Conservation (phyloP, 768 basidiomycete genomes). For the Tylopilus balloui region DNA sequence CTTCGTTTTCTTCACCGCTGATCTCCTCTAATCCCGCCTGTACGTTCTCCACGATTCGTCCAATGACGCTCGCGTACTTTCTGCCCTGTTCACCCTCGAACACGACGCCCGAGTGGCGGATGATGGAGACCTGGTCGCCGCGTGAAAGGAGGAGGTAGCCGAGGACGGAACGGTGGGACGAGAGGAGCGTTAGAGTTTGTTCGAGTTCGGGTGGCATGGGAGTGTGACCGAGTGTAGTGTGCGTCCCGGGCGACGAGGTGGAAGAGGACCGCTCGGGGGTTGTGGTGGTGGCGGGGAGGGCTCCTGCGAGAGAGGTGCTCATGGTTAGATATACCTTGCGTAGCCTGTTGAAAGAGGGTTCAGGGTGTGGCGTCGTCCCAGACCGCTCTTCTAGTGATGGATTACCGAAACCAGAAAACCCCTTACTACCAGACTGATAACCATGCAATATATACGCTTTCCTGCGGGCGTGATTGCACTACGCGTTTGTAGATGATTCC, state of each 20-base stretch:
- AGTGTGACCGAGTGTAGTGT: slow-evolving; percentile 13
- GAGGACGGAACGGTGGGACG: slow-evolving; percentile 78
- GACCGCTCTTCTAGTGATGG: neutral
- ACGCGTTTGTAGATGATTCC: neutral
- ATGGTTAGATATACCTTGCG: slow-evolving; percentile 7
- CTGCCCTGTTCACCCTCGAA: slow-evolving; percentile 82
- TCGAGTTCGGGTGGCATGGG: slow-evolving; percentile 75
- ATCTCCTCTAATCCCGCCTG: slow-evolving; percentile 77
- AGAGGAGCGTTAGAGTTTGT: slow-evolving; percentile 68
- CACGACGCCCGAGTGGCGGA: slow-evolving; percentile 78
- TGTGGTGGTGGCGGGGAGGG: neutral
- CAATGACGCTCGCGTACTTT: slow-evolving; percentile 69
- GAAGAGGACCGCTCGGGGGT: slow-evolving; percentile 4
- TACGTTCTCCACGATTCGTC: slow-evolving; percentile 73
- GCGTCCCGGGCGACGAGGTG: slow-evolving; percentile 12
- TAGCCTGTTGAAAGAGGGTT: slow-evolving; percentile 12
- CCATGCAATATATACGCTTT: too few species aligned
- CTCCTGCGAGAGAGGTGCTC: slow-evolving; percentile 12
- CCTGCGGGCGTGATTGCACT: too few species aligned
- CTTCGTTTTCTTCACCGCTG: slow-evolving; percentile 56
- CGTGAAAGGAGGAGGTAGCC: slow-evolving; percentile 84
- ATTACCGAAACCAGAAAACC: too few species aligned
- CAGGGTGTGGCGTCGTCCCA: slow-evolving; percentile 7
- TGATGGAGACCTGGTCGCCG: slow-evolving; percentile 67
- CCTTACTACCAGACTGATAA: too few species aligned